phyloP scores from a whole-genome alignment of 31 red algal species.

The Endocladia muricata region DNA sequence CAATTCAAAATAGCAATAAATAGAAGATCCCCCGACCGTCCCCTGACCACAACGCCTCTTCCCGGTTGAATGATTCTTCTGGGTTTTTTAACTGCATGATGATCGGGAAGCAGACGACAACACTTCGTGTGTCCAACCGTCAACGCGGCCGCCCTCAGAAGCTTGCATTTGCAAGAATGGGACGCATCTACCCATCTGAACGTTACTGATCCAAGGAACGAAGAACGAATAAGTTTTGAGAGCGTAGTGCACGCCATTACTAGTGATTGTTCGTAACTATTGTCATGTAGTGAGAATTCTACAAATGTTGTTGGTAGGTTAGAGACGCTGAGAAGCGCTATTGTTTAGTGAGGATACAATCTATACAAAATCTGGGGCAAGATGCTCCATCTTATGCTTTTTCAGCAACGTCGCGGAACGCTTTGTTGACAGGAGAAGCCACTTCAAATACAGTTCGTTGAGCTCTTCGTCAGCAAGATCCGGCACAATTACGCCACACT shows the following conservation, averaged over 20 bases:
- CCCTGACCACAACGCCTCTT: not conserved
- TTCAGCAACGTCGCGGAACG: constrained; percentile 59
- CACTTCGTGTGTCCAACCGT: not conserved
- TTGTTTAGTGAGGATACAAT: too few relatives aligned
- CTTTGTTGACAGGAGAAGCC: constrained; percentile 82
- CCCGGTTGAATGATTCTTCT: constrained; percentile 57
- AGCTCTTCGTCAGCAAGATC: constrained; percentile 70
- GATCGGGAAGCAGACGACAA: constrained; percentile 44
- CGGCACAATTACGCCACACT: constrained; percentile 59
- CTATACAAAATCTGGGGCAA: constrained; percentile 48
- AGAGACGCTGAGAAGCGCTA: too few relatives aligned
- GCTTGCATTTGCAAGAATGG: constrained; percentile 56
- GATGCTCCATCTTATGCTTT: constrained; percentile 71
- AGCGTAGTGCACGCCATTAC: too few relatives aligned
- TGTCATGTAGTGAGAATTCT: too few relatives aligned
- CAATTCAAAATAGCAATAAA: not conserved
- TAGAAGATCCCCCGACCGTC: not conserved
- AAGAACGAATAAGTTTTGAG: too few relatives aligned
- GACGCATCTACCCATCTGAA: constrained; percentile 53
- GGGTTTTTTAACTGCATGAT: constrained; percentile 63
- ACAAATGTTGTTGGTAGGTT: too few relatives aligned
- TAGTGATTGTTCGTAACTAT: too few relatives aligned
- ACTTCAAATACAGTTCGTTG: constrained; percentile 69
- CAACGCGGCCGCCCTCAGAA: constrained; percentile 63
- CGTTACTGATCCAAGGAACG: constrained; percentile 1